phyloP scores from a whole-genome alignment of 2,329 filamentous ascomycete genomes.

The Podosphaera fusca region DNA sequence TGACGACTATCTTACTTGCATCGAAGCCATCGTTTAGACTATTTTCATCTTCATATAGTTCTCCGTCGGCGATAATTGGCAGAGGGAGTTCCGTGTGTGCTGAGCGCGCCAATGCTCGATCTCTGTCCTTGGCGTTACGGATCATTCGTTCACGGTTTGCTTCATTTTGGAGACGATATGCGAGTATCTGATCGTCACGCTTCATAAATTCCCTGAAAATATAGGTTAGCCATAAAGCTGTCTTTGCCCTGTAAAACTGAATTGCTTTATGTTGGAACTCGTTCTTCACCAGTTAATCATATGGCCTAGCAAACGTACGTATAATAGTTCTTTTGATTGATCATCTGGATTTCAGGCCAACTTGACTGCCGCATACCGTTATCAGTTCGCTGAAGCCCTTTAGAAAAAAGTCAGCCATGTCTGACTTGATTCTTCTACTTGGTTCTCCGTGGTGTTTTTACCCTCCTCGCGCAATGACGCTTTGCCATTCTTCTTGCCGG shows the following conservation, averaged over 20 bases:
- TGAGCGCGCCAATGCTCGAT: constrained; percentile 59
- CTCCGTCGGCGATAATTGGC: constrained; percentile 30
- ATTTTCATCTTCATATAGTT: constrained; percentile 24
- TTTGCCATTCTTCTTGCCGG: constrained; percentile 17
- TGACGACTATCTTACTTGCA: constrained; percentile 78
- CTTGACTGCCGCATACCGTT: constrained; percentile 92
- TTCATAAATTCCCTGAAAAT: constrained; percentile 73
- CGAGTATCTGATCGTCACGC: constrained; percentile 86
- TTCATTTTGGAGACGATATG: constrained; percentile 70
- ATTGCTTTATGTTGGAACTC: no score
- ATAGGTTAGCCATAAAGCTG: constrained; percentile 2
- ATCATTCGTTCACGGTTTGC: constrained; percentile 65
- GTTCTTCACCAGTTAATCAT: no score
- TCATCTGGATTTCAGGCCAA: constrained; percentile 80
- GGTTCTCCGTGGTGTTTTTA: constrained; percentile 3
- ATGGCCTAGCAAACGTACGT: constrained; percentile 34
- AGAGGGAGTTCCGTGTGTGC: constrained; percentile 42
- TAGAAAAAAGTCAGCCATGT: background rate
- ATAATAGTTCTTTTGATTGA: constrained; percentile 99
- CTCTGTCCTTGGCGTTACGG: constrained; percentile 67
- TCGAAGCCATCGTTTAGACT: constrained; percentile 38
- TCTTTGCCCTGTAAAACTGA: background rate
- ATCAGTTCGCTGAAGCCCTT: constrained; percentile 85
- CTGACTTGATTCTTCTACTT: background rate
- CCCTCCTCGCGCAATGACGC: constrained; percentile 17